These are phyloP conservation scores for Taxillus chinensis DNA, from an alignment of 164 flowering plant species.

Conservation along the genomic window DNA sequence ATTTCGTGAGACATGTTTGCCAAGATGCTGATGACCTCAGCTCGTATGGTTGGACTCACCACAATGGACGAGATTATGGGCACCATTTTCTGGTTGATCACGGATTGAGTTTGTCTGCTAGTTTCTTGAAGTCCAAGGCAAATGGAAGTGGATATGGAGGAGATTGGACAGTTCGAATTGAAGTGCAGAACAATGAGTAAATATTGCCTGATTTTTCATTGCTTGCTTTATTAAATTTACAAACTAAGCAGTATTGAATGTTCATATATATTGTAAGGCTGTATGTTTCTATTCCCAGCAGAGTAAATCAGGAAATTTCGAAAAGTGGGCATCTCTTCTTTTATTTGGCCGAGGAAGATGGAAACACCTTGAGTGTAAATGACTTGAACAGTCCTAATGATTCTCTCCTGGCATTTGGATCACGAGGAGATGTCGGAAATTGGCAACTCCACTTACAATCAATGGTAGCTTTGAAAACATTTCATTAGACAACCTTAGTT, in stretches of 20 bases:
- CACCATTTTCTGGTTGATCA: slow-evolving; percentile 72
- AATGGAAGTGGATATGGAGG: slow-evolving; percentile 88
- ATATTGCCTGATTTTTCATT: not conserved
- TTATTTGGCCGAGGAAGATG: slow-evolving; percentile 90
- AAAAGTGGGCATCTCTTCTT: slow-evolving; percentile 65
- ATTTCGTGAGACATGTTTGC: slow-evolving; percentile 72
- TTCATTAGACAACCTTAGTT: too few species aligned
- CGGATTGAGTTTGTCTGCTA: slow-evolving; percentile 47
- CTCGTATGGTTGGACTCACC: slow-evolving; percentile 86
- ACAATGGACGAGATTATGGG: slow-evolving; percentile 95
- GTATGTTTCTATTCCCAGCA: not conserved
- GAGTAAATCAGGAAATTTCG: slow-evolving; percentile 30
- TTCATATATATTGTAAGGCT: not conserved
- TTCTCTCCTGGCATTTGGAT: slow-evolving; percentile 63
- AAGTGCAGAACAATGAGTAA: slow-evolving; percentile 47
- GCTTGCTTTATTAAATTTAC: not conserved
- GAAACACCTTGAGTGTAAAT: slow-evolving; percentile 41
- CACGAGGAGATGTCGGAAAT: slow-evolving; percentile 51
- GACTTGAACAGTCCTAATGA: slow-evolving; percentile 23
- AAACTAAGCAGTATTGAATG: not conserved
- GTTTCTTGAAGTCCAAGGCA: slow-evolving; percentile 63
- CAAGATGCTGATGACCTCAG: slow-evolving; percentile 78
- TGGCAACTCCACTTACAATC: slow-evolving; percentile 88
- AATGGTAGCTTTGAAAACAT: slow-evolving; percentile 15
- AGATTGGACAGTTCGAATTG: slow-evolving; percentile 85